Conservation (phyloP, 208 protist genomes). For the Trichomonas vaginalis region DNA sequence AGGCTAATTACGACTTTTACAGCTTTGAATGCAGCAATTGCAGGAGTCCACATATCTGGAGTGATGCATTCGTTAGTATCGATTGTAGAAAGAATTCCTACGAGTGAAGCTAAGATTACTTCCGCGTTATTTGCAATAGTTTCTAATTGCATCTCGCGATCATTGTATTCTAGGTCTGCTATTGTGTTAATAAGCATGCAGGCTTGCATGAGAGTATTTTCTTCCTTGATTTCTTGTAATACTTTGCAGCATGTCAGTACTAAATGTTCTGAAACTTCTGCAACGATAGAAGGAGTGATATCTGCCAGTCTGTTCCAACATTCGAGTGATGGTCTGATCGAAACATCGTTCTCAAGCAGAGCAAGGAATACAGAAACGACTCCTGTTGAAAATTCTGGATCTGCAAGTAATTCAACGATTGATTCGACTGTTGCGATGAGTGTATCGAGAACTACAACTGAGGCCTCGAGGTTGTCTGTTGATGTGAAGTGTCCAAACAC, state of each 20-base stretch:
- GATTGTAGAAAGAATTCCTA: background rate
- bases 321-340: background rate
- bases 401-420: background rate
- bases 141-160: background rate
- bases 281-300: background rate
- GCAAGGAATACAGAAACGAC: background rate
- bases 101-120: background rate
- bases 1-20: background rate
- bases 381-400: background rate
- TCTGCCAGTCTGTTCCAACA: background rate
- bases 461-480: background rate
- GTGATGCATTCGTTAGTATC: background rate
- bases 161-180: background rate
- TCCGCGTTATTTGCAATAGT: background rate
- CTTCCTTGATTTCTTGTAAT: background rate
- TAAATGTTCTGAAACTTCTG: background rate
- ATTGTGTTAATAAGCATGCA: background rate
- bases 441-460: background rate
- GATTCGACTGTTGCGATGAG: background rate
- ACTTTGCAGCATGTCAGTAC: background rate
- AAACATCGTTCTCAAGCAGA: background rate
- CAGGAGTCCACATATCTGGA: background rate
- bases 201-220: background rate
- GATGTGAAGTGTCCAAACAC: background rate
- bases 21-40: background rate